phyloP scores from a whole-genome alignment of 495 filamentous ascomycete species.

The Talaromyces adpressus region DNA sequence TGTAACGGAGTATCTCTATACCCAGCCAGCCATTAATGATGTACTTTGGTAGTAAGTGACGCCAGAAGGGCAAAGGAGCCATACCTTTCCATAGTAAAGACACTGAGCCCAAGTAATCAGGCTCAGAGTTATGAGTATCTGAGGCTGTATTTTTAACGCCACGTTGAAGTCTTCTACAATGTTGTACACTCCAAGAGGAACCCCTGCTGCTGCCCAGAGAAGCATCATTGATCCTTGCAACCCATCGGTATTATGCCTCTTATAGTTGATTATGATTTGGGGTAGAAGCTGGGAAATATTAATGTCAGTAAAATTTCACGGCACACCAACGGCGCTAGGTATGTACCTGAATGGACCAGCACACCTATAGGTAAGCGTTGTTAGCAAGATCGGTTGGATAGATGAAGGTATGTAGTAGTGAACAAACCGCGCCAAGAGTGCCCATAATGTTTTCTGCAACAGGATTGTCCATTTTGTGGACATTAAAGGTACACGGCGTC shows the following conservation, averaged over 20 bases:
- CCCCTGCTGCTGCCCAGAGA: constrained; percentile 56
- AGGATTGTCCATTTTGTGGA: constrained; percentile 39
- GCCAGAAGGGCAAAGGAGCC: constrained; percentile 7
- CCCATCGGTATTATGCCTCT: constrained; percentile 50
- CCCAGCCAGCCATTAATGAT: constrained; percentile 4
- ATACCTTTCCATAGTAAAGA: constrained; percentile 51
- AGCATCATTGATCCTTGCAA: constrained; percentile 61
- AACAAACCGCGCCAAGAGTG: constrained; percentile 46
- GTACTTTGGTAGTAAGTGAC: background rate
- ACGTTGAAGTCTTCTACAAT: constrained; percentile 55
- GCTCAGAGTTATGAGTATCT: constrained; percentile 55
- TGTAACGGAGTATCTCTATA: constrained; percentile 36
- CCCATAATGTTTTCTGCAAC: constrained; percentile 51
- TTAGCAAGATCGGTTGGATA: constrained; percentile 8
- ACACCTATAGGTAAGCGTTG: constrained; percentile 20
- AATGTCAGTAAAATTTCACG: background rate
- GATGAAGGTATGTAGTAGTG: constrained; percentile 5
- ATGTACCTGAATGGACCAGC: constrained; percentile 50
- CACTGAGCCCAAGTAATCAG: constrained; percentile 59
- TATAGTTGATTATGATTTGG: constrained; percentile 59
- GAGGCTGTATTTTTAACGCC: constrained; percentile 53
- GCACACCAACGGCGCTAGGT: background rate
- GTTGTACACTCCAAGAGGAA: constrained; percentile 61
- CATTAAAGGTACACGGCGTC: background rate
- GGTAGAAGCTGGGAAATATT: constrained; percentile 47